Percentiles rank a stretch among this genome's conserved stretches.
Conservation (phyloP, 2,329 filamentous ascomycete genomes). For the Shiraia bambusicola region DNA sequence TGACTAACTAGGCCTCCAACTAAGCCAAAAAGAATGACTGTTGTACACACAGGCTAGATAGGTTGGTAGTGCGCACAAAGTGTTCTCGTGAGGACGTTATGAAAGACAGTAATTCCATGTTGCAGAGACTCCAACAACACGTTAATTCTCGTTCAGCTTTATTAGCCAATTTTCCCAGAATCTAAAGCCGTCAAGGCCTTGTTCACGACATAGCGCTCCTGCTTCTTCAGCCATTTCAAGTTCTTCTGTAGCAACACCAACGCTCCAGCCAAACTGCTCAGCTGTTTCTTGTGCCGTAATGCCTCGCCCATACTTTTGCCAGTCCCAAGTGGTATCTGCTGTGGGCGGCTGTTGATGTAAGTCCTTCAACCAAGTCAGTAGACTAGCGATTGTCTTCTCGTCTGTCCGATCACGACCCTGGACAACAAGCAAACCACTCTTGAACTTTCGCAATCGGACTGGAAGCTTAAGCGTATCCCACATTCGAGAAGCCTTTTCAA, state of each 20-base stretch:
- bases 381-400: conserved; percentile 77
- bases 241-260: conserved; percentile 93
- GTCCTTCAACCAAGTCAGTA: conserved; percentile 76
- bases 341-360: conserved; percentile 67
- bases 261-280: conserved; percentile 92
- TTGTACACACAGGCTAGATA: too few species aligned
- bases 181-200: conserved; percentile 83
- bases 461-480: conserved; percentile 89
- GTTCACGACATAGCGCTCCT: conserved; percentile 84
- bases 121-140: too few species aligned
- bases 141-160: conserved; percentile 8
- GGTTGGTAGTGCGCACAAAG: too few species aligned
- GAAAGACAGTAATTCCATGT: too few species aligned
- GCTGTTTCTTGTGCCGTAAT: conserved; percentile 89
- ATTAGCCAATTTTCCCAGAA: conserved; percentile 80
- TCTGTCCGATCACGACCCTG: conserved; percentile 87
- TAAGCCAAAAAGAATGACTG: too few species aligned
- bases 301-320: conserved; percentile 74
- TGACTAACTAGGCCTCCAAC: too few species aligned
- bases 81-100: too few species aligned
- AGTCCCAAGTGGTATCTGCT: conserved; percentile 71
- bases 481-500: conserved; percentile 81
- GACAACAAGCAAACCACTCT: conserved; percentile 90
- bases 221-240: conserved; percentile 95
- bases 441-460: conserved; percentile 83